A percentile compares a stretch with the other conserved stretches of the same genome.
phyloP scores from a whole-genome alignment of 202 grass and related monocot genomes.

The Eragrostis tef region DNA sequence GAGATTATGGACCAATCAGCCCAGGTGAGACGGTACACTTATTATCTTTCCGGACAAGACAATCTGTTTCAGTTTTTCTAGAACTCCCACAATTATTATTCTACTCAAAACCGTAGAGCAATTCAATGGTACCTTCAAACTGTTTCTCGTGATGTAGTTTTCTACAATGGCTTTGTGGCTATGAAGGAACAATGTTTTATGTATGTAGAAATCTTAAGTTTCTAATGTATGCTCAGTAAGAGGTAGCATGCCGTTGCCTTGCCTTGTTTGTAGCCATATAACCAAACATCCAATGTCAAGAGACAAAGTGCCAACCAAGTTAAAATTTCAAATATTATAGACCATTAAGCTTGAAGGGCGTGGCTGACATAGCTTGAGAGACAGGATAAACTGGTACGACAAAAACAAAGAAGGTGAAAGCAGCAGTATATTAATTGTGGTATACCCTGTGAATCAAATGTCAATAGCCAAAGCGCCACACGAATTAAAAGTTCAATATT shows the following conservation, averaged over 20 bases:
- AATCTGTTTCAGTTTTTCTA: slow-evolving; percentile 56
- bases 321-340: slow-evolving; percentile 9
- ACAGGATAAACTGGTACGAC: slow-evolving; percentile 6
- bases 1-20: slow-evolving; percentile 45
- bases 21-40: slow-evolving; percentile 44
- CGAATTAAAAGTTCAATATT: no score
- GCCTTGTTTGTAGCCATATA: neutral
- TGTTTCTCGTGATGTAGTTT: slow-evolving; percentile 50
- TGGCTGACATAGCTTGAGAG: neutral
- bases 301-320: neutral
- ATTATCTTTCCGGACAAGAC: slow-evolving; percentile 51
- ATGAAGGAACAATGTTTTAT: slow-evolving; percentile 6
- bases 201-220: neutral
- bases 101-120: slow-evolving; percentile 48
- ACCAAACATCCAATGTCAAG: slow-evolving; percentile 6
- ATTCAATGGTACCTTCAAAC: slow-evolving; percentile 34
- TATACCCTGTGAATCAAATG: neutral
- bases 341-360: neutral
- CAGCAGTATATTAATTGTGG: neutral
- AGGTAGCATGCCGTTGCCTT: neutral
- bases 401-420: neutral
- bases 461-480: no score
- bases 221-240: no score
- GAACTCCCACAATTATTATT: slow-evolving; percentile 53
- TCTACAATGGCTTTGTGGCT: neutral